Evolutionary conservation across 148 eudicot species (phyloP).

Genomic region (Nepenthes gracilis): DNA sequence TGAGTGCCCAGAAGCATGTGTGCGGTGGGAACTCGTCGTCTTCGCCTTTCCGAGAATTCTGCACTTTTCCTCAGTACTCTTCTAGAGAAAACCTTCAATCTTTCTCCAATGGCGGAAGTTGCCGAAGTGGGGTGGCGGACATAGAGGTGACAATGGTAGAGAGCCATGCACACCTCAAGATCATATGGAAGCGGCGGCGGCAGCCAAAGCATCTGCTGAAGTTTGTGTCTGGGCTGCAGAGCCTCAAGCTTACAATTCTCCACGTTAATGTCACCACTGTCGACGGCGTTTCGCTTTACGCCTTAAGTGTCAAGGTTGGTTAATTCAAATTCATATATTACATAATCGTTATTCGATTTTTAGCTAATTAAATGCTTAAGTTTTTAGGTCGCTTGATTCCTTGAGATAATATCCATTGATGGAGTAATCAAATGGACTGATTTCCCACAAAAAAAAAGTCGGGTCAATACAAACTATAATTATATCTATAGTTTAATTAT

Average conservation of each 20-base stretch:
- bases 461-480: too few species aligned
- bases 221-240: slow-evolving; percentile 42
- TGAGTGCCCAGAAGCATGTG: slow-evolving; percentile 23
- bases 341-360: too few species aligned
- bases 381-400: too few species aligned
- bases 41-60: slow-evolving; percentile 39
- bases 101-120: background rate
- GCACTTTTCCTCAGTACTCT: slow-evolving; percentile 45
- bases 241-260: slow-evolving; percentile 34
- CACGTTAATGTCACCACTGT: slow-evolving; percentile 54
- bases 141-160: slow-evolving; percentile 4
- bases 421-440: too few species aligned
- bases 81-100: background rate
- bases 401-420: too few species aligned
- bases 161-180: slow-evolving; percentile 36
- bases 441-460: too few species aligned
- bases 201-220: slow-evolving; percentile 46
- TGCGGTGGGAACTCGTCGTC: background rate
- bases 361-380: too few species aligned
- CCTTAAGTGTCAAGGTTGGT: slow-evolving; percentile 57
- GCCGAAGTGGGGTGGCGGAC: slow-evolving; percentile 20
- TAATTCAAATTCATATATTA: background rate
- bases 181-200: slow-evolving; percentile 24
- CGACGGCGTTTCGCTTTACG: slow-evolving; percentile 44
- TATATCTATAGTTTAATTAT: too few species aligned